A percentile compares a stretch with the other conserved stretches of the same genome.
phyloP scores from a whole-genome alignment of 2,329 filamentous ascomycete genomes.

The Ascochyta clinopodiicola region DNA sequence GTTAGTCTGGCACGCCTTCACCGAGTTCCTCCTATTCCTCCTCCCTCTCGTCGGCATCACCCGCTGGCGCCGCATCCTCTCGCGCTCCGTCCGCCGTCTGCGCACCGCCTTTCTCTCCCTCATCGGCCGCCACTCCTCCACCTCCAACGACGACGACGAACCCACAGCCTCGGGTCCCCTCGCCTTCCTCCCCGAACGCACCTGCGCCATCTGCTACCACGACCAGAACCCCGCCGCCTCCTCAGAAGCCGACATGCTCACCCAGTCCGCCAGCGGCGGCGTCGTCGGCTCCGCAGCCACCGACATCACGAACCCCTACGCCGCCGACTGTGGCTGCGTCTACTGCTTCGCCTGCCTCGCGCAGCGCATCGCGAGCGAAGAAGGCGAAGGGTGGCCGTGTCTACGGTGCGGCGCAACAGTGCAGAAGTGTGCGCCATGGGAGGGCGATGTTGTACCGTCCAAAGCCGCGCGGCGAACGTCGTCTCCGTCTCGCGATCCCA shows the following conservation, averaged over 20 bases:
- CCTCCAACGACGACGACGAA: conserved; percentile 55
- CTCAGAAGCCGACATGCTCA: conserved; percentile 67
- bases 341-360: conserved; percentile 98
- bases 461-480: too few species aligned
- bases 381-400: conserved; percentile 93
- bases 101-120: conserved; percentile 62
- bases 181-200: conserved; percentile 86
- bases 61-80: conserved; percentile 90
- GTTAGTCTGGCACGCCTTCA: conserved; percentile 99
- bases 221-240: conserved; percentile 79
- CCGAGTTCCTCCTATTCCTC: conserved; percentile 95
- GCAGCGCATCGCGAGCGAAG: conserved; percentile 85
- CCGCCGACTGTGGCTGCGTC: conserved; percentile 86
- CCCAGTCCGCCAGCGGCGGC: conserved; percentile 67
- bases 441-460: conserved; percentile 77
- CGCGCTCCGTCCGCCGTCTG: conserved; percentile 82
- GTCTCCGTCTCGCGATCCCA: too few species aligned
- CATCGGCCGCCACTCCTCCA: conserved; percentile 51
- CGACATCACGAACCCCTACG: conserved; percentile 95
- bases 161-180: conserved; percentile 70
- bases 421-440: conserved; percentile 89
- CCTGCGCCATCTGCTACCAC: conserved; percentile 95
- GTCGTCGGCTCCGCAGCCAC: conserved; percentile 88
- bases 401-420: conserved; percentile 84
- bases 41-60: conserved; percentile 96